These are phyloP conservation scores for Baudoinia panamericana DNA, from an alignment of 495 filamentous ascomycete species.

Conservation along the genomic window DNA sequence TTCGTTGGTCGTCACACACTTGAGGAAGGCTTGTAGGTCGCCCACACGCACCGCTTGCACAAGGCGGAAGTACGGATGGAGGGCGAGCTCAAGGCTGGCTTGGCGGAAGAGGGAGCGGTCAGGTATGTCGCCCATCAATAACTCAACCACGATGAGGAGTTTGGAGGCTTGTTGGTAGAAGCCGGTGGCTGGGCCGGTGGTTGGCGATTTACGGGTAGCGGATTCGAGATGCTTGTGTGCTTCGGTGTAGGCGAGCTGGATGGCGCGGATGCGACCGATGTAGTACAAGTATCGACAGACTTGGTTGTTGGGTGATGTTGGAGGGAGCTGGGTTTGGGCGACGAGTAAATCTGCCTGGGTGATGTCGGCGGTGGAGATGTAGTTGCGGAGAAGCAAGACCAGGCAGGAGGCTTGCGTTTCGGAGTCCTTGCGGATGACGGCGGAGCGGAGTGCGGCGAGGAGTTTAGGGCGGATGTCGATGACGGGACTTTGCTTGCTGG, in stretches of 20 bases:
- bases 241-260: conserved; percentile 90
- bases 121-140: conserved; percentile 97
- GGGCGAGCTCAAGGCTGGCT: conserved; percentile 65
- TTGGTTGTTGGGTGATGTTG: conserved; percentile 90
- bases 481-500: conserved; percentile 70
- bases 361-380: conserved; percentile 91
- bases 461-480: conserved; percentile 75
- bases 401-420: conserved; percentile 94
- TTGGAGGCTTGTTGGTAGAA: conserved; percentile 95
- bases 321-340: conserved; percentile 84
- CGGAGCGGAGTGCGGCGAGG: conserved; percentile 77
- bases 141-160: conserved; percentile 82
- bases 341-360: conserved; percentile 91
- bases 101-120: conserved; percentile 88
- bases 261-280: conserved; percentile 86
- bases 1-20: conserved; percentile 63
- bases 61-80: conserved; percentile 83
- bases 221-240: conserved; percentile 88
- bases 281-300: conserved; percentile 95
- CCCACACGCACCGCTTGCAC: conserved; percentile 91
- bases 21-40: conserved; percentile 82
- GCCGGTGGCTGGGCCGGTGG: conserved; percentile 73
- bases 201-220: conserved; percentile 86
- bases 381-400: conserved; percentile 87
- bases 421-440: conserved; percentile 86